Base-by-base conservation (phyloP, 352 stramenopile genomes). In the Saprolegnia diclina region DNA sequence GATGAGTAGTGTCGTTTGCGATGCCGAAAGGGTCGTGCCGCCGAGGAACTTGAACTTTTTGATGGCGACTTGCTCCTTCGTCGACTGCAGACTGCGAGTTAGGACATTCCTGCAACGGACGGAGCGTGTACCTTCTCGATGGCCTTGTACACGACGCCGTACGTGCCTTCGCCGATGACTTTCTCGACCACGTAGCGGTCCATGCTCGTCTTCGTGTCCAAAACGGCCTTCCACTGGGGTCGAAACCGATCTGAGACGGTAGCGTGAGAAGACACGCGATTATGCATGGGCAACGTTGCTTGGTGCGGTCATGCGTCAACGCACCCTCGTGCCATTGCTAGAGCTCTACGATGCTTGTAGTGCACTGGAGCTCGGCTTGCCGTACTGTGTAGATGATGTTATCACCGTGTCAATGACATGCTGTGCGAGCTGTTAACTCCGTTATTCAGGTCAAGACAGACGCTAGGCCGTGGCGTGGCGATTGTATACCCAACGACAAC, bases 131-230 rank as follows among this genome's bases (percentile, higher is more conserved):
- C 85, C 74, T 91, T 94, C 66, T 92, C 85, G 38, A 75, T 79
- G 14, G 85, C 85, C 56, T 88, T 87, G 69, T 90, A 94, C 22
- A 94, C 83, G 45, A 92, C 74, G 19, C 85, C 85, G 68, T 92
- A 94, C 26, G 85, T 92, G 44, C 85, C 85, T 75, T 94, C 85
- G 24, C 85, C 85, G 45, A 94, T 91, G 24, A 92, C 70, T 52
- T 91, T 91, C 44, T 94, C 85, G 5, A 94, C 66, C 48, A 76
- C 70, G 65, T 94, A 94, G 66, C 88, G 87, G 65, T 94, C 82
- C 85, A 94, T 94, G 26, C 3, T 48, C 42, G 42, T 7, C 29
- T 35, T 29, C 14, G 19, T 44, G 38, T 9, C 6, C 53, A 11
- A 37, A 29, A 18, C 53, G 38, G 35, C 9, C 53, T 42, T 5